These are phyloP conservation scores for Globisporangium perplexum DNA, from an alignment of 352 stramenopile species.

Conservation along the genomic window DNA sequence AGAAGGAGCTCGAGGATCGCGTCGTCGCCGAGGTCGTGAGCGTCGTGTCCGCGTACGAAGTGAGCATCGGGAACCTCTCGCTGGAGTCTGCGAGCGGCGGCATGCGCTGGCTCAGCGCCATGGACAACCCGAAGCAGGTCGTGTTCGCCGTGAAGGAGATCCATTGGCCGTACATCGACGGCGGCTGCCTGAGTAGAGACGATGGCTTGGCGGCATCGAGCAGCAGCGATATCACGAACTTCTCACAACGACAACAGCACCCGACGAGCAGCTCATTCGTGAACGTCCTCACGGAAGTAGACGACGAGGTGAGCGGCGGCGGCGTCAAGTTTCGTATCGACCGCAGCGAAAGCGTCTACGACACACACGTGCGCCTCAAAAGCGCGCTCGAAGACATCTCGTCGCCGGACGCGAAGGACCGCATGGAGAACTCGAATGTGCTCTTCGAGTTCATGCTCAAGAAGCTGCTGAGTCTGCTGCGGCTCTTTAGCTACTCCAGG, in stretches of 20 bases:
- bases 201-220: background rate
- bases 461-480: slow-evolving; percentile 64
- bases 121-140: slow-evolving; percentile 47
- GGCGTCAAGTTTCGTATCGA: slow-evolving; percentile 73
- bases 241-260: background rate
- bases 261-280: slow-evolving; percentile 36
- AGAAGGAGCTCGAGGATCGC: slow-evolving; percentile 60
- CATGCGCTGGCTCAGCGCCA: slow-evolving; percentile 22
- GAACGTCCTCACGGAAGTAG: slow-evolving; percentile 64
- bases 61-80: slow-evolving; percentile 36
- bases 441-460: slow-evolving; percentile 72
- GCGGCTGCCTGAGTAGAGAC: slow-evolving; percentile 6
- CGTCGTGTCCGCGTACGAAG: slow-evolving; percentile 55
- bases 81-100: slow-evolving; percentile 17
- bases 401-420: slow-evolving; percentile 60
- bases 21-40: slow-evolving; percentile 66
- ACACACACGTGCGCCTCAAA: slow-evolving; percentile 67
- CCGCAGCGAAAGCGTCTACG: slow-evolving; percentile 45
- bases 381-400: slow-evolving; percentile 54
- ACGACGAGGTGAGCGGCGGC: slow-evolving; percentile 49
- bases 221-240: background rate
- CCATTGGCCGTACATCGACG: slow-evolving; percentile 63
- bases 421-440: slow-evolving; percentile 76
- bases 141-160: slow-evolving; percentile 76
- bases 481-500: slow-evolving; percentile 71